phyloP scores from a whole-genome alignment of 257 asterid genomes.

The Primulina tabacum region DNA sequence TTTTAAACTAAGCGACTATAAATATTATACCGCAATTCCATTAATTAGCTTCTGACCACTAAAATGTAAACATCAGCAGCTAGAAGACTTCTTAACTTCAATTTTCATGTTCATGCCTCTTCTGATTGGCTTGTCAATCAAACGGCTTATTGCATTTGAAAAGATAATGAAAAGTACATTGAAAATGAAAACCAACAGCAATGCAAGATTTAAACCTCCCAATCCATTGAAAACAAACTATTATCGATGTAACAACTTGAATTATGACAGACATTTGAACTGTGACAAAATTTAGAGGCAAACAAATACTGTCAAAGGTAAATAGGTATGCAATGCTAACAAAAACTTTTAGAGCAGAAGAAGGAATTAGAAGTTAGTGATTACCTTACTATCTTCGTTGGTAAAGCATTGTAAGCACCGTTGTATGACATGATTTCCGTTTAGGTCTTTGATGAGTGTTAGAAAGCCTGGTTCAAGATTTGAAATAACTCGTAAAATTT shows the following conservation, averaged over 20 bases:
- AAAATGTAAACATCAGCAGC: slow-evolving; percentile 15
- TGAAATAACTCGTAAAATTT: slow-evolving; percentile 57
- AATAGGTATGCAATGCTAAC: neutral
- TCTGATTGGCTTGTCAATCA: neutral
- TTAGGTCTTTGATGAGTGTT: slow-evolving; percentile 73
- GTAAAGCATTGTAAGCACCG: slow-evolving; percentile 83
- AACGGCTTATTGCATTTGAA: neutral
- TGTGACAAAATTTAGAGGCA: slow-evolving; percentile 4
- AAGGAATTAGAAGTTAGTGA: slow-evolving; percentile 13
- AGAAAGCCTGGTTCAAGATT: slow-evolving; percentile 93
- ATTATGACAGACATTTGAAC: neutral
- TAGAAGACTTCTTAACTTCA: neutral
- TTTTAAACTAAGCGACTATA: slow-evolving; percentile 1
- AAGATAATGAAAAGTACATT: slow-evolving; percentile 1
- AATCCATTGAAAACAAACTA: slow-evolving; percentile 14
- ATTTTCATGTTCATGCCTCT: slow-evolving; percentile 13
- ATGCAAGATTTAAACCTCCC: slow-evolving; percentile 9
- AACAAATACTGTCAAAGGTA: slow-evolving; percentile 3
- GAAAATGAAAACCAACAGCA: slow-evolving; percentile 12
- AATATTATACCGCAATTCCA: neutral
- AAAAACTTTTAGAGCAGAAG: slow-evolving; percentile 5
- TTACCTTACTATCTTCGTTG: slow-evolving; percentile 73
- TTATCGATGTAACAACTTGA: neutral
- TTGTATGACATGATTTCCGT: slow-evolving; percentile 90
- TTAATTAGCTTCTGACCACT: slow-evolving; percentile 3